These are phyloP conservation scores for Xylariaceae sp. DNA, from an alignment of 2,329 filamentous ascomycete species.

Conservation along the genomic window DNA sequence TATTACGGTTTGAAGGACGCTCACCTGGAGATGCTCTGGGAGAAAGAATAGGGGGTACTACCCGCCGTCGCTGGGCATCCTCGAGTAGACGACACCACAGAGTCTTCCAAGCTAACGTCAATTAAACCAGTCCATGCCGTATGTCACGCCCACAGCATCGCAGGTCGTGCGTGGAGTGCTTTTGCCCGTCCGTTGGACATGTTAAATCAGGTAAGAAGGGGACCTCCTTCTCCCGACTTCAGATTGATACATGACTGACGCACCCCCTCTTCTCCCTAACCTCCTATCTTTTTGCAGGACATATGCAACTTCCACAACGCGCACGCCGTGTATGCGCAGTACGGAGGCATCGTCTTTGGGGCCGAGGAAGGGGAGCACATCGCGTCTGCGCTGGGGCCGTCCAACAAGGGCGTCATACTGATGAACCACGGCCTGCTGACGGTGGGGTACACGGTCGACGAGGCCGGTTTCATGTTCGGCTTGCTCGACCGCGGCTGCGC, in stretches of 20 bases:
- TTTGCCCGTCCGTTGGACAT: constrained; percentile 64
- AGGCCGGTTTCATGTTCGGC: constrained; percentile 66
- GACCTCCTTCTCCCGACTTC: no score
- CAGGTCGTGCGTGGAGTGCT: constrained; percentile 62
- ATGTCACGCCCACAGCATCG: constrained; percentile 62
- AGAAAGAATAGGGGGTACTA: no score
- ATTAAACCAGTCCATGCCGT: constrained; percentile 56
- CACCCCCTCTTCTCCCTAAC: no score
- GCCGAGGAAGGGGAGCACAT: constrained; percentile 60
- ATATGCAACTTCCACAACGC: constrained; percentile 59
- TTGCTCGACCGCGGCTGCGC: constrained; percentile 61
- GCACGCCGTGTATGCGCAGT: constrained; percentile 58
- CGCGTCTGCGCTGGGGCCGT: constrained; percentile 53
- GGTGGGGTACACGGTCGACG: constrained; percentile 66
- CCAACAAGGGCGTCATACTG: constrained; percentile 50
- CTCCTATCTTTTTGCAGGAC: no score
- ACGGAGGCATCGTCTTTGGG: constrained; percentile 49
- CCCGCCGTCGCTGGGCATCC: no score
- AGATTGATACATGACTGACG: no score
- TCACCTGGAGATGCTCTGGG: no score
- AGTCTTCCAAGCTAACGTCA: constrained; percentile 22
- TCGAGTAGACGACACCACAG: no score
- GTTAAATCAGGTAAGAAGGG: constrained; percentile 66
- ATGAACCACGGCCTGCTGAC: constrained; percentile 69
- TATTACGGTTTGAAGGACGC: not conserved